A percentile compares a stretch with the other conserved stretches of the same genome.
Evolutionary conservation across 1,284 basidiomycete genomes (phyloP).

Genomic region (Thecaphora thlaspeos): DNA sequence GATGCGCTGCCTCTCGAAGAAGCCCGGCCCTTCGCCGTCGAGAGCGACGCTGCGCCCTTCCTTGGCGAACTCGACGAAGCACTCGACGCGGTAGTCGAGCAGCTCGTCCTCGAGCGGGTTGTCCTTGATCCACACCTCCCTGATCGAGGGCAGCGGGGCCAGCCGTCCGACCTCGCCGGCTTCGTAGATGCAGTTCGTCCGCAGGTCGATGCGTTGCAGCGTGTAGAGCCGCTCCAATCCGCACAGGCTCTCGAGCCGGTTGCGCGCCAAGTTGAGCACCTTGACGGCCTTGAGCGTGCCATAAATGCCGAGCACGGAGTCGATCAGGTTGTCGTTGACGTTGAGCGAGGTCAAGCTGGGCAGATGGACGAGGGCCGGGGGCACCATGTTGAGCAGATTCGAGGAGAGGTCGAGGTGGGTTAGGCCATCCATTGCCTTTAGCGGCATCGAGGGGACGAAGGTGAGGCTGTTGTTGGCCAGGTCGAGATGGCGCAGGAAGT

Average conservation of each 20-base stretch:
- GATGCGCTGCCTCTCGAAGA: slow-evolving; percentile 71
- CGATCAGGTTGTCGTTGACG: slow-evolving; percentile 91
- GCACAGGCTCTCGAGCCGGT: slow-evolving; percentile 87
- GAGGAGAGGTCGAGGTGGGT: slow-evolving; percentile 59
- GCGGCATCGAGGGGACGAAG: slow-evolving; percentile 67
- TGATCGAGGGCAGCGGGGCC: slow-evolving; percentile 71
- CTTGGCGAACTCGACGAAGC: slow-evolving; percentile 78
- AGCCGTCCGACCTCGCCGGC: slow-evolving; percentile 81
- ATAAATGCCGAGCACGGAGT: slow-evolving; percentile 77
- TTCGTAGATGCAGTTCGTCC: slow-evolving; percentile 77
- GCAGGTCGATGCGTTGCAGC: slow-evolving; percentile 82
- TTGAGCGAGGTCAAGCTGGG: slow-evolving; percentile 81
- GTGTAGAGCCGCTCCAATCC: slow-evolving; percentile 83
- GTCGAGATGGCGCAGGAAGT: slow-evolving; percentile 73
- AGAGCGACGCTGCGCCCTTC: slow-evolving; percentile 68
- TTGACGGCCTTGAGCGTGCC: slow-evolving; percentile 29
- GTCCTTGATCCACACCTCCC: slow-evolving; percentile 43
- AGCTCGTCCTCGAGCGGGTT: slow-evolving; percentile 43
- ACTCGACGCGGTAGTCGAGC: slow-evolving; percentile 68
- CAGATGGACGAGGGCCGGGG: slow-evolving; percentile 71
- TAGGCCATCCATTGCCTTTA: slow-evolving; percentile 62
- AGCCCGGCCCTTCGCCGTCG: slow-evolving; percentile 73
- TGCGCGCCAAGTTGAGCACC: slow-evolving; percentile 60
- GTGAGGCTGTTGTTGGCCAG: slow-evolving; percentile 79
- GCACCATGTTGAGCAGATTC: slow-evolving; percentile 61